Evolutionary conservation across 2,329 filamentous ascomycete species (phyloP), one percentile per base, ranked within the genome.

Genomic region (Pyrenophora tritici-repentis): DNA sequence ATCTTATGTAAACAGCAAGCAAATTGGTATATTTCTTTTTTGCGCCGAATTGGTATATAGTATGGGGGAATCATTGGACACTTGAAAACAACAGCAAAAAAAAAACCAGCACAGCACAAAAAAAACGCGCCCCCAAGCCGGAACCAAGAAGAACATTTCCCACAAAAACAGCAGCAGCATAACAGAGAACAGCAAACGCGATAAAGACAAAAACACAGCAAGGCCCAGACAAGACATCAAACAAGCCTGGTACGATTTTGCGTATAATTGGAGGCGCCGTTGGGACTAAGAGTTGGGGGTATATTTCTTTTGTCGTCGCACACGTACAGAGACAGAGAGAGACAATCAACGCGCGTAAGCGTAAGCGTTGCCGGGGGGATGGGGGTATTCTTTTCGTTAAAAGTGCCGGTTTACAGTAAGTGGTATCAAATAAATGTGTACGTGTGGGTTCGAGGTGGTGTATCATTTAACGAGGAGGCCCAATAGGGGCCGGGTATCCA

Each of bases 401-500:
- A 63, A 5, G n/a, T n/a, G 60, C 62, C 63, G 66, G 66, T 31
- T 29, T 68, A 66, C 61, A 70, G 63, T 57, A 59, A 59, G 53
- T 47, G 62, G 62, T 65, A 65, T 61, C 58, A 63, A 59, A 60
- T 60, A 61, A 55, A 56, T 66, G 59, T 65, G 42, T 5, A 5
- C n/a, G n/a, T n/a, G n/a, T n/a, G n/a, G n/a, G n/a, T 18, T 52
- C 44, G 49, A 52, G 49, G 48, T 67, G 68, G 66, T 70, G 62
- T 73, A 71, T 72, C 66, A 66, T 69, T 86, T 88, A 93, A 89
- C 90, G 90, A 82, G 88, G 91, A 84, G 89, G 88, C 82, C 89
- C 90, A 83, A 91, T 88, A 64, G 89, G 89, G 81, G 86, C 90
- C 83, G 91, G 89, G 89, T 94, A 94, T 91, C 90, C 90, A 86